Conservation (phyloP, 306 rosid species). For the Vigna nakashimae region DNA sequence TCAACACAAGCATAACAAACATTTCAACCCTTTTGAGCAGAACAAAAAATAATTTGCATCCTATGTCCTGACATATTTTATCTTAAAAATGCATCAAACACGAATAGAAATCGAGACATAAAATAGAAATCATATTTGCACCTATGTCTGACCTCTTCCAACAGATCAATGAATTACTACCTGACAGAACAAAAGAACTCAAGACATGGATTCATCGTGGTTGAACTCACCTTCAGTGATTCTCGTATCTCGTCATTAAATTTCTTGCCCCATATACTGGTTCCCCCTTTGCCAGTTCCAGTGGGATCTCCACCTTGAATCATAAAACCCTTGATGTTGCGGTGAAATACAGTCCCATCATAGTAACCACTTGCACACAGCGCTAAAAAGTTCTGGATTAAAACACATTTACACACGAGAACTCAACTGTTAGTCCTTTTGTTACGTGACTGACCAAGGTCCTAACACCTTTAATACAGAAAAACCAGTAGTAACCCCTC, state of each 20-base stretch:
- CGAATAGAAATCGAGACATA: no score
- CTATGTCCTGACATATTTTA: not conserved
- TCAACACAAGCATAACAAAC: slow-evolving; percentile 6
- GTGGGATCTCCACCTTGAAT: slow-evolving; percentile 99
- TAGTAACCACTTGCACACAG: not conserved
- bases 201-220: slow-evolving; percentile 1
- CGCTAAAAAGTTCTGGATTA: no score
- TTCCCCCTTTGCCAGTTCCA: slow-evolving; percentile 96
- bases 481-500: not conserved
- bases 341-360: slow-evolving; percentile 95
- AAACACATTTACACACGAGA: no score
- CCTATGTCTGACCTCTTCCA: not conserved
- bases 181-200: not conserved
- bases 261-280: slow-evolving; percentile 95
- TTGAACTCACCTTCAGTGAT: slow-evolving; percentile 75
- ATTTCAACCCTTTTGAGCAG: not conserved
- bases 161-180: not conserved
- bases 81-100: not conserved
- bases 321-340: slow-evolving; percentile 96
- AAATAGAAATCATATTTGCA: not conserved
- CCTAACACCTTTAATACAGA: no score
- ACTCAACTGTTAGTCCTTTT: no score
- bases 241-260: slow-evolving; percentile 92
- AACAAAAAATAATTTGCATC: not conserved
- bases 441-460: no score